Conservation (phyloP, 73 alveolate genomes). For the Uronychia setigera region DNA sequence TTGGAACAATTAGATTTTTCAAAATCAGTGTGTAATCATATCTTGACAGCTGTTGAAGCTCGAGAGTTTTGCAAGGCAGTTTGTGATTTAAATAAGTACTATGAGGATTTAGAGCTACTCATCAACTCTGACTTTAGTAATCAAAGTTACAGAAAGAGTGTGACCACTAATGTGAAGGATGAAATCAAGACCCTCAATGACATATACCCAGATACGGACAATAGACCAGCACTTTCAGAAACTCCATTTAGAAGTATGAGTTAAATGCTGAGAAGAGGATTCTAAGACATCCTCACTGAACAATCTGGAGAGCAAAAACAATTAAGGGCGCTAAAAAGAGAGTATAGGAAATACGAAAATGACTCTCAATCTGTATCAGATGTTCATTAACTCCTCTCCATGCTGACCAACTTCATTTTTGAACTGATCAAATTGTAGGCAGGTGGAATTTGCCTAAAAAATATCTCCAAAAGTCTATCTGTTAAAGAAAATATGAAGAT, state of each 20-base stretch:
- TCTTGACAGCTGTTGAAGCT: neutral
- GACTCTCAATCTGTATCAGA: neutral
- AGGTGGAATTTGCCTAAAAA: neutral
- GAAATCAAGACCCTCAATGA: no score
- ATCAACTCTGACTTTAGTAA: neutral
- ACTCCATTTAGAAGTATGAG: neutral
- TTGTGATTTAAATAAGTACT: neutral
- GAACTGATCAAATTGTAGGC: neutral
- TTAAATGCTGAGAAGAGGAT: neutral
- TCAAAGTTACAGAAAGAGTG: neutral
- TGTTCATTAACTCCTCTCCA: neutral
- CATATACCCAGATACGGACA: neutral
- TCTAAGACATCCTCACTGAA: neutral
- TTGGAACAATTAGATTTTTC: no score
- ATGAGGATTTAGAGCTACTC: neutral
- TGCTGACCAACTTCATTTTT: neutral
- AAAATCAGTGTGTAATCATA: no score
- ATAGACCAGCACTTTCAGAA: neutral
- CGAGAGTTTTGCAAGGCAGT: neutral
- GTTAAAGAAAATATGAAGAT: neutral
- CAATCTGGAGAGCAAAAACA: neutral
- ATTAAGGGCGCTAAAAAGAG: neutral
- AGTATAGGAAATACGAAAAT: neutral
- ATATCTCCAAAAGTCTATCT: neutral
- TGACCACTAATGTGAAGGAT: neutral